These are phyloP conservation scores for Candida sonorensis DNA, from an alignment of 805 yeast species.

Conservation along the genomic window DNA sequence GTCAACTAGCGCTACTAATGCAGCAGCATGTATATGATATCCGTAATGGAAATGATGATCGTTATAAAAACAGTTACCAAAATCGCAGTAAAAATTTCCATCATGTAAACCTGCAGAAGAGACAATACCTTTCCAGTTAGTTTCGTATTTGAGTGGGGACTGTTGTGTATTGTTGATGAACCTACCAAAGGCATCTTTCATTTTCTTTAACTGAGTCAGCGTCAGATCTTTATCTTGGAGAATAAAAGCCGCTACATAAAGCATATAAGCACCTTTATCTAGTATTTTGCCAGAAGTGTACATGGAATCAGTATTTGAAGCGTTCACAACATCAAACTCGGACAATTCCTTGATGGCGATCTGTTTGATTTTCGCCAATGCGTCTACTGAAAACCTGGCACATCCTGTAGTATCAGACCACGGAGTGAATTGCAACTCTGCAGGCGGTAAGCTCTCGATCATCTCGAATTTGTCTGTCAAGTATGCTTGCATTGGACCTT, in stretches of 20 bases:
- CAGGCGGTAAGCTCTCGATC: conserved; percentile 24
- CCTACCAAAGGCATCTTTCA: conserved; percentile 63
- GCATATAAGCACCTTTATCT: conserved; percentile 85
- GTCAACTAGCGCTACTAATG: conserved; percentile 67
- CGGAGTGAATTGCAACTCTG: conserved; percentile 42
- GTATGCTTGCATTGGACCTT: conserved; percentile 46
- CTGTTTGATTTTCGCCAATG: conserved; percentile 32
- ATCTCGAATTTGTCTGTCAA: conserved; percentile 27
- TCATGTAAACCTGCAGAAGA: conserved; percentile 50
- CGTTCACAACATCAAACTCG: conserved; percentile 45
- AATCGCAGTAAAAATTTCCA: conserved; percentile 38
- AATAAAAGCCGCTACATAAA: conserved; percentile 64
- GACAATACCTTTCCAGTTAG: conserved; percentile 69
- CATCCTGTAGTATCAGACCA: conserved; percentile 46
- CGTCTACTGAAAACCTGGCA: conserved; percentile 27
- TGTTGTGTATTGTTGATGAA: conserved; percentile 66
- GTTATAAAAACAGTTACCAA: conserved; percentile 71
- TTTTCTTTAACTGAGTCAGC: conserved; percentile 40
- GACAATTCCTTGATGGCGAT: conserved; percentile 49
- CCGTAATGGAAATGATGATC: conserved; percentile 90
- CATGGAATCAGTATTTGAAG: conserved; percentile 75
- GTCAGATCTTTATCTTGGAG: conserved; percentile 52
- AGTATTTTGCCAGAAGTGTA: conserved; percentile 83
- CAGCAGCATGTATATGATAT: conserved; percentile 77
- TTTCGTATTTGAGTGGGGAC: conserved; percentile 73